phyloP scores from a whole-genome alignment of 75 land plant genomes.

The Picea glauca region DNA sequence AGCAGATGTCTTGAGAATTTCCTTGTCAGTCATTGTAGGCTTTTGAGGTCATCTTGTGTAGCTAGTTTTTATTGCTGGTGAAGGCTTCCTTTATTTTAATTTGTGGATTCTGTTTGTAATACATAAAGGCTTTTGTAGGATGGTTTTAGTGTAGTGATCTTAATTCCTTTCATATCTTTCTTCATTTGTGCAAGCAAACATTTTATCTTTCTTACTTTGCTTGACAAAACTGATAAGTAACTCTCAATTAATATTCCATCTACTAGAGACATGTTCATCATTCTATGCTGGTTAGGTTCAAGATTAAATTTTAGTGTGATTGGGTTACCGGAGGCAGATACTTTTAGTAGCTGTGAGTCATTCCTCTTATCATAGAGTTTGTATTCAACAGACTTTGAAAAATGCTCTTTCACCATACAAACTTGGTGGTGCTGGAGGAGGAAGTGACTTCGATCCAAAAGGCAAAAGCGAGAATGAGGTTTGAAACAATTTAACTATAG shows the following conservation, averaged over 20 bases:
- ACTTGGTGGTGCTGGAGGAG: constrained; percentile 95
- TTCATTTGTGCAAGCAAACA: constrained; percentile 3
- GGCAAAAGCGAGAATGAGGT: constrained; percentile 99
- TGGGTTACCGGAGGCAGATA: background rate
- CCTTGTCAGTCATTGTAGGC: background rate
- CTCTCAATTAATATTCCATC: background rate
- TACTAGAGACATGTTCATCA: background rate
- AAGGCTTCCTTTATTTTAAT: background rate
- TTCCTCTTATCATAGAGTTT: background rate
- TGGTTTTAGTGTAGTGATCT: background rate
- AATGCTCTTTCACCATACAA: constrained; percentile 91
- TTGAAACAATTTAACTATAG: background rate
- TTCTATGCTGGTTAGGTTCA: background rate
- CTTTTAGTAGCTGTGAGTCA: background rate
- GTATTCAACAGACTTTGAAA: constrained; percentile 69
- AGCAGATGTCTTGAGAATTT: background rate
- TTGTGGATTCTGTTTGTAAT: background rate
- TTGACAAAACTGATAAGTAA: background rate
- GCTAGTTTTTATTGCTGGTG: background rate
- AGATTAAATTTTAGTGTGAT: background rate
- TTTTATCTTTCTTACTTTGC: background rate
- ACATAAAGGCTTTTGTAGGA: background rate
- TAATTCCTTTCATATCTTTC: background rate
- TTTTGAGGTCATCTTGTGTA: background rate
- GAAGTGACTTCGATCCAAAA: constrained; percentile 99